phyloP scores from a whole-genome alignment of 225 moss, liverwort and hornwort species.

The Bryum argenteum region DNA sequence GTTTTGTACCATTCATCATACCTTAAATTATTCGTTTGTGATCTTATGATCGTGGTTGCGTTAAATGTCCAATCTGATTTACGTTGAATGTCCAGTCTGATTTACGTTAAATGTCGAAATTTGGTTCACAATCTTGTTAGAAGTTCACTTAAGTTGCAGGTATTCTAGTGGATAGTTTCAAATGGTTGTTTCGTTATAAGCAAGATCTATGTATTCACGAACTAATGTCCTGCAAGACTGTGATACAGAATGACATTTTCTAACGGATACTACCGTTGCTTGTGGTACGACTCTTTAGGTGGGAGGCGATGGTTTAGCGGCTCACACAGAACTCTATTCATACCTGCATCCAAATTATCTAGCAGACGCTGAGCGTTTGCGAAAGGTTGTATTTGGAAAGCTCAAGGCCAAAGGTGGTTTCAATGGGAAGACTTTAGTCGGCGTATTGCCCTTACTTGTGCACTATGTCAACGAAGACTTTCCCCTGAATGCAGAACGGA shows the following conservation, averaged over 20 bases:
- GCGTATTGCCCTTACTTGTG: constrained; percentile 83
- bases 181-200: constrained; percentile 1
- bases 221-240: neutral
- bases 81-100: no score
- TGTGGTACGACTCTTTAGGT: constrained; percentile 45
- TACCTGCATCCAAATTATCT: constrained; percentile 83
- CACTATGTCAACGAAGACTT: constrained; percentile 96
- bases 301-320: constrained; percentile 87
- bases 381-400: constrained; percentile 63
- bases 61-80: no score
- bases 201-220: neutral
- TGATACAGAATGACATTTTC: neutral
- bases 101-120: no score
- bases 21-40: neutral
- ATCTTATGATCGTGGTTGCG: neutral
- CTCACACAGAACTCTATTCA: constrained; percentile 70
- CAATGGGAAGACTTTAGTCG: constrained; percentile 74
- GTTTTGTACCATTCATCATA: neutral
- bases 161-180: neutral
- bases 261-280: constrained; percentile 10
- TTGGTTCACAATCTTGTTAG: neutral
- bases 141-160: neutral
- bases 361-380: constrained; percentile 68
- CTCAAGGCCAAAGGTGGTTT: constrained; percentile 76
- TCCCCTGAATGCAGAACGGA: constrained; percentile 86